Evolutionary conservation across 768 basidiomycete genomes (phyloP), one percentile per base, ranked within the genome.

Genomic region (Boletus vinaceobasis): DNA sequence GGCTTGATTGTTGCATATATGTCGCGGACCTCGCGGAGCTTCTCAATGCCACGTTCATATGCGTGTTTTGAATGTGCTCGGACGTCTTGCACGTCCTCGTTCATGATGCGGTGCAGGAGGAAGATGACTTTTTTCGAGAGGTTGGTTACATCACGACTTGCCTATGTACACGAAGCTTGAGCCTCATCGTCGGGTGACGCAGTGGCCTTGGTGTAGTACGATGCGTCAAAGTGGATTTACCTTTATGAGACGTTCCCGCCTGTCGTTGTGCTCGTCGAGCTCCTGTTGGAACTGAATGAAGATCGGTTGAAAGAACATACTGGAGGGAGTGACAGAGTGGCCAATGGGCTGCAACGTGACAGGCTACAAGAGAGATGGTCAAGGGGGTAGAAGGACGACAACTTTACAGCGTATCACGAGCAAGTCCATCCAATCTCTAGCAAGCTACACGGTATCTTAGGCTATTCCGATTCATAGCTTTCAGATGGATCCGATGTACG

Each of bases 101-200:
- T 76, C 60, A 79, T 71, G 55, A 86, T 74, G 47, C 93, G 87
- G 65, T 98, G 96, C 5, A 98, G 78, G 38, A 92, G 84, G 67
- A 98, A 98, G 59, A 99, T 98, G 60, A 85, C 77, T 73, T 92
- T 95, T 71, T 99, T 99, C 48, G 93, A 93, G 35, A 90, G 78
- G 61, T 86, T 90, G 26, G 95, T 98, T 48, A 93, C 81, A 72
- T 97, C 94, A 35, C 96, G 85, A 66, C 85, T 87, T 37, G 82
- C 79, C 90, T 92, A 68, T 43, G 44, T 32, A 15, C 40, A 53
- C 31, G 39, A 49, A 49, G 40, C 19, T 45, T 52, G 38, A 60
- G 56, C 46, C 23, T 23, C 23, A 23, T 23, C 23, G 31, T 29
- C 26, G 17, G 49, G n/a, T 7, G 19, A 31, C 35, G 33, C 31